A percentile compares a stretch with the other conserved stretches of the same genome.
phyloP scores from a whole-genome alignment of 345 rosid genomes.

The Eucalyptus guilfoylei region DNA sequence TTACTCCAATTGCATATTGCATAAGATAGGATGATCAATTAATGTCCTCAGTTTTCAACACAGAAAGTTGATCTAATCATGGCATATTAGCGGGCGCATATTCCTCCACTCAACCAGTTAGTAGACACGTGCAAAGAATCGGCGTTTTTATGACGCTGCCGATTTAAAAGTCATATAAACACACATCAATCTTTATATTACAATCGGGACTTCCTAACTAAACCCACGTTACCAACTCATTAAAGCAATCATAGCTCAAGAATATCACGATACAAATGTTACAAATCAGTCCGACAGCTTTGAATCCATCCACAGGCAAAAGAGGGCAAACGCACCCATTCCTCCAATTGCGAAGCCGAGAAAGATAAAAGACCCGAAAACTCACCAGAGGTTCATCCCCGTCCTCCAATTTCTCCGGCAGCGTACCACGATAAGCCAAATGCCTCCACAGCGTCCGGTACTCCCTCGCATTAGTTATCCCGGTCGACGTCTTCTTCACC shows the following conservation, averaged over 20 bases:
- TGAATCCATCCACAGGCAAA: neutral
- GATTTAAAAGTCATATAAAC: neutral
- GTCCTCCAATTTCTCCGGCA: constrained; percentile 36
- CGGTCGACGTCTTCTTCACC: constrained; percentile 53
- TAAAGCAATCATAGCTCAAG: neutral
- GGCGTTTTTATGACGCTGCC: neutral
- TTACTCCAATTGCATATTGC: neutral
- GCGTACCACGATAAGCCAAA: constrained; percentile 54
- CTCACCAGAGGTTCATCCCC: constrained; percentile 49
- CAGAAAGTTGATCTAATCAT: neutral
- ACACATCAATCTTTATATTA: neutral
- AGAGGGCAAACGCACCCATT: neutral
- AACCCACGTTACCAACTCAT: neutral
- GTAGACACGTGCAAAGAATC: neutral
- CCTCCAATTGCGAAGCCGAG: neutral
- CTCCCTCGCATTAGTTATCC: constrained; percentile 63
- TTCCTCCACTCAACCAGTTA: neutral
- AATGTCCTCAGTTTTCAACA: neutral
- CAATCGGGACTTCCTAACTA: neutral
- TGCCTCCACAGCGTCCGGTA: constrained; percentile 93
- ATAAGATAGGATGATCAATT: neutral
- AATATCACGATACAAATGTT: neutral
- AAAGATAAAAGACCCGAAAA: neutral
- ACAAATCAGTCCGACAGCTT: neutral
- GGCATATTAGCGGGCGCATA: neutral